Evolutionary conservation across 805 yeast species (phyloP), one percentile per base, ranked within the genome.

Genomic region (Kregervanrija delftensis): DNA sequence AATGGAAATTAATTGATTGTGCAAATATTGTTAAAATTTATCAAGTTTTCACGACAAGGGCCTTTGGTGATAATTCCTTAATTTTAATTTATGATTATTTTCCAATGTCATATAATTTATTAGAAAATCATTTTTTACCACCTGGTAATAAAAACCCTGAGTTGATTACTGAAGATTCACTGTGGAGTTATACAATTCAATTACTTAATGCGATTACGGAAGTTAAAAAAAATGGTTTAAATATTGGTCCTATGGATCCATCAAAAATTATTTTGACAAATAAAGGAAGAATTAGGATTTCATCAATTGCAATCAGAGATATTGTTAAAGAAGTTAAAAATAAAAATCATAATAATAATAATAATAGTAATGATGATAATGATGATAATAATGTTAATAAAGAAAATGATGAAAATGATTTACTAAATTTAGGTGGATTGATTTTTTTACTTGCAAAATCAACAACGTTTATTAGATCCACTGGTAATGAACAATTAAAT

Each of bases 31-130:
- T 85, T 1, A 71, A 74, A 35, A 65, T 88, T 5, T 74, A 77
- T 37, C 96, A 90, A 59, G 88, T 93, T 6, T 91, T 93, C 61
- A 83, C 96, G 1, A 80, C 91, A 5, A 76, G 88, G 45, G 83
- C 88, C 5, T 93, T 93, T 67, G 91, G 87, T 37, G 93, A 86
- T 54, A 72, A 73, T 40, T 81, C 93, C 1, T 70, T 93, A 45
- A 74, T 88, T 36, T 68, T 89, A 37, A 83, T 86, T 4, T 87
- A 88, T 64, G 97, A 91, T 58, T 93, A 79, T 61, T 86, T 75
- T 61, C 97, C 99, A 17, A 69, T 79, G 48, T 74, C 95, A 1
- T 68, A 68, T 44, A 85, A 95, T 1, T 66, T 91, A 40, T 67
- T 71, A 45, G 96, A 88, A 49, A 71, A 73, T 14, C 93, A 87